Evolutionary conservation across 1,139 yeast genomes (phyloP).

Genomic region (Pichia kudriavzevii): DNA sequence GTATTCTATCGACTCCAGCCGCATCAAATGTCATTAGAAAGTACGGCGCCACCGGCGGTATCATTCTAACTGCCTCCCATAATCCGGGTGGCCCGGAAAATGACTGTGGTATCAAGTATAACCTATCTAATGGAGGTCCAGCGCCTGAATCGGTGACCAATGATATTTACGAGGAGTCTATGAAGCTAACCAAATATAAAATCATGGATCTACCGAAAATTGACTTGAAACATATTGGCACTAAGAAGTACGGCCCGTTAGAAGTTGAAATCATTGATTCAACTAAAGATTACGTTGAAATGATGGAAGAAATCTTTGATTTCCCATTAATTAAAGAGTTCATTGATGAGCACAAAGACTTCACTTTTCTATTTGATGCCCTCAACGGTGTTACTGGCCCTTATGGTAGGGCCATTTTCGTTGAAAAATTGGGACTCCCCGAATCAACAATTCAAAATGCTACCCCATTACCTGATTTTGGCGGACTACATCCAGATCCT

Average conservation of each 20-base stretch:
- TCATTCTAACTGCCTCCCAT: conserved; percentile 92
- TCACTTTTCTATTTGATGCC: conserved; percentile 79
- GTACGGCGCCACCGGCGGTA: conserved; percentile 79
- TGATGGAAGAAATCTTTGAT: conserved; percentile 83
- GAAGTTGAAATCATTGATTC: conserved; percentile 78
- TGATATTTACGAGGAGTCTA: conserved; percentile 69
- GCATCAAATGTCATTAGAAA: conserved; percentile 87
- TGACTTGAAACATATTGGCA: conserved; percentile 56
- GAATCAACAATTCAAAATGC: conserved; percentile 67
- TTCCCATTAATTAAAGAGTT: conserved; percentile 73
- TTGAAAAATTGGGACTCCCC: conserved; percentile 78
- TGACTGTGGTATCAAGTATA: conserved; percentile 94
- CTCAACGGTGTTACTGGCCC: conserved; percentile 97
- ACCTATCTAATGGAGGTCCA: conserved; percentile 93
- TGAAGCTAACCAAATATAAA: conserved; percentile 52
- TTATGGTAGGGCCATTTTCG: conserved; percentile 77
- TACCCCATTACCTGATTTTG: conserved; percentile 80
- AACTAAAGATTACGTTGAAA: conserved; percentile 64
- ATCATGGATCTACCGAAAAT: conserved; percentile 50
- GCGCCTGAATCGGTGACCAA: conserved; percentile 97
- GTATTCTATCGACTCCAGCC: conserved; percentile 91
- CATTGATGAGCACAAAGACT: conserved; percentile 45
- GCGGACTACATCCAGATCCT: conserved; percentile 98
- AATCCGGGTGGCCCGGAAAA: conserved; percentile 97
- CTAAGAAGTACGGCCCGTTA: conserved; percentile 40